Evolutionary conservation across 2,329 filamentous ascomycete species (phyloP).

Genomic region (Cytospora mali): DNA sequence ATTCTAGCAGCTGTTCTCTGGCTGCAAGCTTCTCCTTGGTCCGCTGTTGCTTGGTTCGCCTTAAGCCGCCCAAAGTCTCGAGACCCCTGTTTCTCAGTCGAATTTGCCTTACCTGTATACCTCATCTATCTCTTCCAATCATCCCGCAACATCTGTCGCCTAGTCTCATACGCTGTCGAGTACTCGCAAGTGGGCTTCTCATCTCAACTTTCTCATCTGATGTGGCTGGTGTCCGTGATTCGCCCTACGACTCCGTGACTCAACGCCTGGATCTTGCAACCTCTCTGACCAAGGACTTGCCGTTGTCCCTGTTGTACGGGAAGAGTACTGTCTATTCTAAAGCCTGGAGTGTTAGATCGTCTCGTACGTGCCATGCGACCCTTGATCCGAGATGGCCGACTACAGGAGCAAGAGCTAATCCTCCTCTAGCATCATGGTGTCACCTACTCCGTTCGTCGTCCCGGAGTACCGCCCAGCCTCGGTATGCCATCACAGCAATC

Average conservation of each 20-base stretch:
- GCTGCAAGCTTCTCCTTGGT: conserved; percentile 3
- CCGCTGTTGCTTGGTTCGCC: conserved; percentile 5
- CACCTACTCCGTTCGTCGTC: conserved; percentile 4
- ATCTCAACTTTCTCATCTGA: conserved; percentile 3
- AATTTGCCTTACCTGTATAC: conserved; percentile 5
- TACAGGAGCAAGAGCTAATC: not conserved
- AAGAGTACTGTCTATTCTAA: not conserved
- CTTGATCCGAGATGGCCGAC: not conserved
- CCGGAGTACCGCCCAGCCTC: conserved; percentile 10
- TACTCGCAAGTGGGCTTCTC: conserved; percentile 4
- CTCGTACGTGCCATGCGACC: not conserved
- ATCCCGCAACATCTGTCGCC: conserved; percentile 8
- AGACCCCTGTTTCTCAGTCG: not conserved
- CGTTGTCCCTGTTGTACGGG: not conserved
- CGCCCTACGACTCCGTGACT: not conserved
- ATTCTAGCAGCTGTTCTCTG: not conserved
- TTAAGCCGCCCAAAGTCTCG: not conserved
- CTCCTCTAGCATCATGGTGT: conserved; percentile 20
- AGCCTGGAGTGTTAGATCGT: not conserved
- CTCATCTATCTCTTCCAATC: conserved; percentile 1
- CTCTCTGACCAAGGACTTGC: not conserved
- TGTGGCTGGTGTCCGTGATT: conserved; percentile 1
- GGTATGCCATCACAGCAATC: conserved; percentile 27
- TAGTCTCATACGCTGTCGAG: conserved; percentile 1
- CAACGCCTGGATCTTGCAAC: conserved; percentile 10